These are phyloP conservation scores for Carex arenaria DNA, from an alignment of 202 grass and related monocot species.

Conservation along the genomic window DNA sequence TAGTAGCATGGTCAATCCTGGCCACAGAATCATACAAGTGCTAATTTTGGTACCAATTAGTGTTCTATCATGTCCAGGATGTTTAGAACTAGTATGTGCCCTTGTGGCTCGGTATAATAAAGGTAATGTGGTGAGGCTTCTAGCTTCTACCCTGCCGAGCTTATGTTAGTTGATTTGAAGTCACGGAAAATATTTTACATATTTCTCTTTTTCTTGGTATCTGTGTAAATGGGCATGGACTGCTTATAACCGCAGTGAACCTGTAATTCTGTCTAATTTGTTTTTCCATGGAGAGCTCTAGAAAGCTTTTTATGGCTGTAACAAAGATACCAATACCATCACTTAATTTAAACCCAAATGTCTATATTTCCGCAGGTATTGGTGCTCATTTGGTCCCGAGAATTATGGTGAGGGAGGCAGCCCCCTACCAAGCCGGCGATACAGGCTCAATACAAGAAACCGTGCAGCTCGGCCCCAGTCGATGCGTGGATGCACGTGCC, in stretches of 20 bases:
- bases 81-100: not conserved
- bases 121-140: not conserved
- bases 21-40: not conserved
- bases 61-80: not conserved
- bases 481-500: conserved; percentile 83
- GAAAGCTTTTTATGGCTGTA: not conserved
- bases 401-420: conserved; percentile 80
- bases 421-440: conserved; percentile 77
- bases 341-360: not conserved
- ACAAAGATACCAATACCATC: not conserved
- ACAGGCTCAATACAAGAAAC: conserved; percentile 78
- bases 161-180: not conserved
- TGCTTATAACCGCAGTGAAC: not conserved
- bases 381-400: conserved; percentile 95
- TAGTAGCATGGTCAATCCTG: not conserved
- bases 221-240: not conserved
- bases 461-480: conserved; percentile 75
- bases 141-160: not conserved
- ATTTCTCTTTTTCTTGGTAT: not conserved
- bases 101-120: not conserved
- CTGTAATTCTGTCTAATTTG: not conserved
- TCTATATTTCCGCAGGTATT: conserved; percentile 44
- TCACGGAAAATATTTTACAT: not conserved
- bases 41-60: not conserved
- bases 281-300: not conserved